Evolutionary conservation across 2,329 filamentous ascomycete genomes (phyloP), one percentile per base, ranked within the genome.

Genomic region (Colletotrichum sp.): DNA sequence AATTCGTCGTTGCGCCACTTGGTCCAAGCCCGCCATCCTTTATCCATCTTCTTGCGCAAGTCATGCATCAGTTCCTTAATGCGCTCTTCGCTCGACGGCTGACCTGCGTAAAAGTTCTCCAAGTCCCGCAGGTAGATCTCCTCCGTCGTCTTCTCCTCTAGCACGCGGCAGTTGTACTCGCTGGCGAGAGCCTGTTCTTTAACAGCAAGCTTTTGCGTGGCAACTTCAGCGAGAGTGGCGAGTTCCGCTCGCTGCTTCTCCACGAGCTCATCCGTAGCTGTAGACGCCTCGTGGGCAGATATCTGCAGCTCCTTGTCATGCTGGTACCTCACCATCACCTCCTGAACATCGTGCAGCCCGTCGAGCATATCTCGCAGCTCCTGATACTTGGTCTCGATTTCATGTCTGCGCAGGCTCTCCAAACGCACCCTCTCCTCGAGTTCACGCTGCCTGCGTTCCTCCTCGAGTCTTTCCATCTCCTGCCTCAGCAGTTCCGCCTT

Each of bases 61-160:
- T 79, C 78, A 1, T 79, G 64, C 81, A 88, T 83, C 6, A 85
- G 82, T 5, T 77, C 78, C 32, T 83, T 80, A 3, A 84, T 77
- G 5, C 77, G 68, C 66, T 81, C 78, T 8, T 80, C 77, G 2
- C 83, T 82, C 30, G 80, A 80, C 4, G 71, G 52, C 25, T 80
- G 78, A 74, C 25, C 82, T 78, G 73, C 76, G 44, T 72, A 89
- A 77, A 86, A 88, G 1, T 68, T 78, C 19, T 77, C 65, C 9
- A 91, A 82, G 52, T 83, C 80, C 16, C 78, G 76, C 1, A 84
- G 79, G 78, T 91, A 91, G 36, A 85, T 80, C 6, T 85, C 82
- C 77, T 91, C 88, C 8, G 89, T 81, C 8, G 79, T 80, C 12
- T 80, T 80, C 79, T 91, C 90, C 59, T 85, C 82, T 1, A 79